Base-by-base conservation (phyloP, 257 asterid genomes). In the Scutellaria baicalensis region DNA sequence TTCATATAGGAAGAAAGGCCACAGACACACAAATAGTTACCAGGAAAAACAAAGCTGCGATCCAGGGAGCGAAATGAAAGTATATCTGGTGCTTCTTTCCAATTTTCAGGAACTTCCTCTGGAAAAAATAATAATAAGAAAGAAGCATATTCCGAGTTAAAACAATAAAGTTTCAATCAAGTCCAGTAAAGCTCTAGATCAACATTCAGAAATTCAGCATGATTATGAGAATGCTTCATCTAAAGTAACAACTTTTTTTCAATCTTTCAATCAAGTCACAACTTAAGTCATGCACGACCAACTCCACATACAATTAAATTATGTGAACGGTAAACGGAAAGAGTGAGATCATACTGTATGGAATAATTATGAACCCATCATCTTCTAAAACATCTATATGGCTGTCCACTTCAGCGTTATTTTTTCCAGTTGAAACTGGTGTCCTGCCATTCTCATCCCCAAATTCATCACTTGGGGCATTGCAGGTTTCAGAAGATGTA, bases 31-130 rank as follows among this genome's bases (percentile, higher is more conserved):
- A 73, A 75, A 72, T n/a, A 68, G 68, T 63, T 86, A 93, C 99
- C 99, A 33, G 97, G 96, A 73, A 93, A 89, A 74, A 93, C 90
- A 85, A 93, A 93, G 86, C 75, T 73, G 64, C 99, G 96, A 76
- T 93, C 95, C 80, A 89, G 75, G 52, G 93, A 71, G 64, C 81
- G 81, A 76, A 93, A 79, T 50, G 95, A 86, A 64, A 66, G 79
- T 59, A 89, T 85, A 83, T 93, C 94, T 27, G 92, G 84, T 61
- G 94, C 85, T 64, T 91, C 99, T 17, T 69, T 83, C 99, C 99
- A 93, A 65, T 83, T 75, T 56, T 79, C 92, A 66, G 96, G 96
- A 78, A 93, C 73, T 82, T 87, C 86, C 77, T 82, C 99, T 93
- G 94, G 61, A 72, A 75, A 71, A 50, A 75, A 66, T 57, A 42